Evolutionary conservation across 164 flowering plant species (phyloP).

Genomic region (Amborella trichopoda): DNA sequence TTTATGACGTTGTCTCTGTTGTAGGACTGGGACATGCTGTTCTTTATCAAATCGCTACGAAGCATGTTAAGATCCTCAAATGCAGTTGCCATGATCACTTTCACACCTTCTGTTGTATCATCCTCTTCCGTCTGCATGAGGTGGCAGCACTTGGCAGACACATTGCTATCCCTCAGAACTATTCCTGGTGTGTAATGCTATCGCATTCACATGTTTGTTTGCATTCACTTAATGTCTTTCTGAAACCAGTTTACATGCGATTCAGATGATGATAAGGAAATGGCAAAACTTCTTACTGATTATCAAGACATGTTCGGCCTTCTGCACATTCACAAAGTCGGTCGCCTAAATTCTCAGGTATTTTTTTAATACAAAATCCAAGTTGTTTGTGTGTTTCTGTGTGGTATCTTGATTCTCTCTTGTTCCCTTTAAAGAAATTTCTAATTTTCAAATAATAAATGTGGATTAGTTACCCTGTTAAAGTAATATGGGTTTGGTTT

Average conservation of each 20-base stretch:
- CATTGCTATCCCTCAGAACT: slow-evolving; percentile 80
- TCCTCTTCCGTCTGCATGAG: slow-evolving; percentile 66
- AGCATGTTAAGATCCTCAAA: slow-evolving; percentile 53
- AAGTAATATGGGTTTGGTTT: no score
- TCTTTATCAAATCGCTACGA: slow-evolving; percentile 70
- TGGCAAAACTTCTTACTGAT: slow-evolving; percentile 81
- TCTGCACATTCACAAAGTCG: slow-evolving; percentile 76
- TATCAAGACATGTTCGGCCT: slow-evolving; percentile 94
- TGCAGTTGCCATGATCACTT: slow-evolving; percentile 78
- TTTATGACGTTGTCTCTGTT: no score
- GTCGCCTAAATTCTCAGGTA: slow-evolving; percentile 86
- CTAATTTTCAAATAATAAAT: no score
- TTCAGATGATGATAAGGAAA: slow-evolving; percentile 85
- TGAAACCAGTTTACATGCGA: no score
- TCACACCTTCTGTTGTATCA: slow-evolving; percentile 72
- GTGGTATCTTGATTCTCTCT: no score
- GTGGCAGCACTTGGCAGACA: slow-evolving; percentile 95
- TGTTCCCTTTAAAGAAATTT: no score
- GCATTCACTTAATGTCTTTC: neutral
- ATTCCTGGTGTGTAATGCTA: slow-evolving; percentile 46
- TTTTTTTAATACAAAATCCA: no score
- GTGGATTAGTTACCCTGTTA: no score
- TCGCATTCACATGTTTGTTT: neutral
- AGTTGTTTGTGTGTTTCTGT: no score
- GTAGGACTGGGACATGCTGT: slow-evolving; percentile 94